phyloP scores from a whole-genome alignment of 2,329 filamentous ascomycete genomes.

The Aureobasidium zeae region DNA sequence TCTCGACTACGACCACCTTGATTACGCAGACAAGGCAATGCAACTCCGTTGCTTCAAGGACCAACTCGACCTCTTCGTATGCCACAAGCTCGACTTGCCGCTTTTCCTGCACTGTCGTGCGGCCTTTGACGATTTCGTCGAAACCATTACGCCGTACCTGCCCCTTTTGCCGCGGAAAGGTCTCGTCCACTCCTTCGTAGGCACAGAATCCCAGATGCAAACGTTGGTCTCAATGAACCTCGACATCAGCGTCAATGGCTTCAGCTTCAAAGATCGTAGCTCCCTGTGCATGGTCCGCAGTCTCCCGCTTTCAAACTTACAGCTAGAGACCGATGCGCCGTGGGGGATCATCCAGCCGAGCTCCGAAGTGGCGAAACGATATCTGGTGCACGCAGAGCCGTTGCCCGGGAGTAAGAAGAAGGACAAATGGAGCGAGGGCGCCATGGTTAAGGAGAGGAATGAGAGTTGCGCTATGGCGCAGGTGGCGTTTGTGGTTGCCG shows the following conservation, averaged over 20 bases:
- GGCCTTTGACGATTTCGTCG: slow-evolving; percentile 37
- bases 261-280: slow-evolving; percentile 35
- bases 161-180: slow-evolving; percentile 29
- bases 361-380: slow-evolving; percentile 34
- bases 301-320: slow-evolving; percentile 34
- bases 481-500: slow-evolving; percentile 42
- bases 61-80: slow-evolving; percentile 35
- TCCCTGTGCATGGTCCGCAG: slow-evolving; percentile 36
- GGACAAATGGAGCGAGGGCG: slow-evolving; percentile 36
- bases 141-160: slow-evolving; percentile 34
- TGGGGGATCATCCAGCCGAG: slow-evolving; percentile 37
- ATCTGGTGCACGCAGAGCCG: slow-evolving; percentile 32
- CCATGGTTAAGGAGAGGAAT: slow-evolving; percentile 45
- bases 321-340: slow-evolving; percentile 43
- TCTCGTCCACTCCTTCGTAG: slow-evolving; percentile 36
- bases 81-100: slow-evolving; percentile 29
- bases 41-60: slow-evolving; percentile 35
- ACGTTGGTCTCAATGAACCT: slow-evolving; percentile 32
- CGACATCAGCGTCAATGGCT: slow-evolving; percentile 43
- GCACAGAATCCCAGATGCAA: slow-evolving; percentile 34
- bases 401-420: slow-evolving; percentile 40
- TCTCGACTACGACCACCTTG: slow-evolving; percentile 42
- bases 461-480: slow-evolving; percentile 42
- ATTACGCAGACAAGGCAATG: slow-evolving; percentile 34
- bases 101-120: slow-evolving; percentile 37